Evolutionary conservation across 108 stramenopile genomes (phyloP).

Genomic region (Pseudonitzschia pungens): DNA sequence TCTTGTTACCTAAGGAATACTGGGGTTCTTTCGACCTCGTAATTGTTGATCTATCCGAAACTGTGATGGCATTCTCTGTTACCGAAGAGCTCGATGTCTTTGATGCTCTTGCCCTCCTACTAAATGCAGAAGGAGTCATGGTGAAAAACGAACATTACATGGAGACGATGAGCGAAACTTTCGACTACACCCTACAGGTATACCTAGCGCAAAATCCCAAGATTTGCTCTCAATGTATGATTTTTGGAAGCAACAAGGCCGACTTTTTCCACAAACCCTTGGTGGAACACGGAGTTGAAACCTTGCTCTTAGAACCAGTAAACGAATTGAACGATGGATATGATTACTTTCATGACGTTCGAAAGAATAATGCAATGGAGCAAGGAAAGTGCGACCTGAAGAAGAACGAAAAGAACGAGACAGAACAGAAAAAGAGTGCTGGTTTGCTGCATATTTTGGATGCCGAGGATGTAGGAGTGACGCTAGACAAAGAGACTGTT

Average conservation of each 20-base stretch:
- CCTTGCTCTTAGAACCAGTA: slow-evolving; percentile 15
- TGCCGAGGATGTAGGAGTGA: slow-evolving; percentile 46
- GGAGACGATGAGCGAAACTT: slow-evolving; percentile 60
- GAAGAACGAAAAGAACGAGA: slow-evolving; percentile 39
- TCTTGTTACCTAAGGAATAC: slow-evolving; percentile 72
- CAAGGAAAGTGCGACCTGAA: slow-evolving; percentile 25
- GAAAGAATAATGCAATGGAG: slow-evolving; percentile 48
- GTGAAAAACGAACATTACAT: slow-evolving; percentile 81
- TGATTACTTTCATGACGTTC: slow-evolving; percentile 65
- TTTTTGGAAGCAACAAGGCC: slow-evolving; percentile 69
- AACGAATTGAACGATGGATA: slow-evolving; percentile 36
- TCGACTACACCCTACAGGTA: slow-evolving; percentile 54
- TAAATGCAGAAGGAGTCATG: slow-evolving; percentile 77
- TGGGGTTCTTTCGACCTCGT: slow-evolving; percentile 81
- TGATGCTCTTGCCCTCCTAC: slow-evolving; percentile 60
- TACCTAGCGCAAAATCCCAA: slow-evolving; percentile 58
- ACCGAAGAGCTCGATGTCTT: slow-evolving; percentile 77
- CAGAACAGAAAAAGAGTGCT: slow-evolving; percentile 51
- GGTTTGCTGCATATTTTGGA: slow-evolving; percentile 77
- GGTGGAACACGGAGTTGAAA: slow-evolving; percentile 27
- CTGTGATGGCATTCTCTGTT: slow-evolving; percentile 78
- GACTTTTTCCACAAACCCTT: slow-evolving; percentile 58
- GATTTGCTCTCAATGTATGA: slow-evolving; percentile 72
- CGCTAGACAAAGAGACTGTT: slow-evolving; percentile 19
- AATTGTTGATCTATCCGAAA: slow-evolving; percentile 80